Conservation (phyloP, 306 rosid species). For the Carpinus viminea region DNA sequence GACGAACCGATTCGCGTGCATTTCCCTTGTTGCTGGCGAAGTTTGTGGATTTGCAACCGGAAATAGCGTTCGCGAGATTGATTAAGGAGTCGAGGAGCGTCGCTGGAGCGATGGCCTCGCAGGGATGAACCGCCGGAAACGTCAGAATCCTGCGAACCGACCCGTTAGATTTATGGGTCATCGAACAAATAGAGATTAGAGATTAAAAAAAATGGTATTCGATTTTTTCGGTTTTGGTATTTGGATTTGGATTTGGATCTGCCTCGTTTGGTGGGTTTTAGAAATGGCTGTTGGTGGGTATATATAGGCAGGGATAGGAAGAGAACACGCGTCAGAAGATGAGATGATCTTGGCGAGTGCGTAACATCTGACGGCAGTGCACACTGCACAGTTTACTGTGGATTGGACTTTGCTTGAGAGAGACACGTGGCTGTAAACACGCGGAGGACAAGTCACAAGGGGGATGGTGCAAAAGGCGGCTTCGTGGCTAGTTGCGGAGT, state of each 20-base stretch:
- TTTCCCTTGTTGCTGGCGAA: slow-evolving; percentile 54
- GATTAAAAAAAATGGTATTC: not conserved
- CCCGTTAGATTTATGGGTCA: slow-evolving; percentile 43
- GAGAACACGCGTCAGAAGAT: slow-evolving; percentile 49
- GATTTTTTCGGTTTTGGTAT: not conserved
- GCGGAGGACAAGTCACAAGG: no score
- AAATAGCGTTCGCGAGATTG: slow-evolving; percentile 39
- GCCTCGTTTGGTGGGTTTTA: not conserved
- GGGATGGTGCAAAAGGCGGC: slow-evolving; percentile 12
- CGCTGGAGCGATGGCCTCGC: slow-evolving; percentile 31
- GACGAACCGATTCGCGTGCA: slow-evolving; percentile 44
- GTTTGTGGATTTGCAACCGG: slow-evolving; percentile 30
- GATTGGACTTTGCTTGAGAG: not conserved
- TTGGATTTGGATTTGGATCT: slow-evolving; percentile 28
- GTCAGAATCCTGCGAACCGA: slow-evolving; percentile 67
- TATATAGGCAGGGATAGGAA: not conserved
- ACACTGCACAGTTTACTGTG: not conserved
- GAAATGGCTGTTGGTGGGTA: not conserved
- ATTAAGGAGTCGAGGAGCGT: slow-evolving; percentile 54
- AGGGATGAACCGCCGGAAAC: slow-evolving; percentile 77
- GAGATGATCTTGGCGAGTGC: no score
- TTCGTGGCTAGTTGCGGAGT: slow-evolving; percentile 14
- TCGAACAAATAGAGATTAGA: slow-evolving; percentile 18
- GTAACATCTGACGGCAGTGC: not conserved
- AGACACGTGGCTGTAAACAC: slow-evolving; percentile 26